Evolutionary conservation across 2,329 filamentous ascomycete species (phyloP).

Genomic region (Raffaelea ambrosiae): DNA sequence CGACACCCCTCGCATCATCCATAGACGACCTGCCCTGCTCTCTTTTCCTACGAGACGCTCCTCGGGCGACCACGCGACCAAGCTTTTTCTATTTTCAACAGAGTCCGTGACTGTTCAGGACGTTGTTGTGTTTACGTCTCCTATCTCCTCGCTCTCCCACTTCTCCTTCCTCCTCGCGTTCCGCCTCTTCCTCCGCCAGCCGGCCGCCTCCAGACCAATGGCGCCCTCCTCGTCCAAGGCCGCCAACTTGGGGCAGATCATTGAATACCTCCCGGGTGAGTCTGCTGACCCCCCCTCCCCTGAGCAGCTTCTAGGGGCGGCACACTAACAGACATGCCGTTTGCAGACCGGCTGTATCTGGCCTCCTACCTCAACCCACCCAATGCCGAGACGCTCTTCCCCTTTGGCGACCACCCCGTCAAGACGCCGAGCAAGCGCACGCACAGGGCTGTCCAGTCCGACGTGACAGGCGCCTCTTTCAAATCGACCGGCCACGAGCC

Average conservation of each 20-base stretch:
- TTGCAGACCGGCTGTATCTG: constrained; percentile 82
- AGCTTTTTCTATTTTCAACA: too few relatives aligned
- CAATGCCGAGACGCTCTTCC: constrained; percentile 74
- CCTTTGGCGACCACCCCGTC: constrained; percentile 54
- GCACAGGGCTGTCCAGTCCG: constrained; percentile 35
- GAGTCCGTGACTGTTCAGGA: too few relatives aligned
- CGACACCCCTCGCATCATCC: too few relatives aligned
- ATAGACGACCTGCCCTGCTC: too few relatives aligned
- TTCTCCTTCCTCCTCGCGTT: constrained; percentile 1
- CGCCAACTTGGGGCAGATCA: constrained; percentile 73
- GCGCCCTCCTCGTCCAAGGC: constrained; percentile 40
- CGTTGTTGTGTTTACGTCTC: background rate
- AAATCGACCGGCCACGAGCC: constrained; percentile 47
- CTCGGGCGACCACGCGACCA: too few relatives aligned
- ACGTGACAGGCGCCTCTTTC: constrained; percentile 11
- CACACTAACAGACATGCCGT: constrained; percentile 22
- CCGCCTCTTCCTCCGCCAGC: background rate
- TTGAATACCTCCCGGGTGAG: constrained; percentile 92
- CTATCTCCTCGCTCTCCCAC: background rate
- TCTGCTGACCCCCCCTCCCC: constrained; percentile 12
- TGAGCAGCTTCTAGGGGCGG: constrained; percentile 11
- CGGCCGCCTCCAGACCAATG: constrained; percentile 25
- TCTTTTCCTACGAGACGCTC: too few relatives aligned
- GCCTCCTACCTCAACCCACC: constrained; percentile 83
- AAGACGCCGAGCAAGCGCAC: constrained; percentile 70